Evolutionary conservation across 2,329 filamentous ascomycete species (phyloP), one percentile per base, ranked within the genome.

Genomic region (Sporothrix pseudoabietina): DNA sequence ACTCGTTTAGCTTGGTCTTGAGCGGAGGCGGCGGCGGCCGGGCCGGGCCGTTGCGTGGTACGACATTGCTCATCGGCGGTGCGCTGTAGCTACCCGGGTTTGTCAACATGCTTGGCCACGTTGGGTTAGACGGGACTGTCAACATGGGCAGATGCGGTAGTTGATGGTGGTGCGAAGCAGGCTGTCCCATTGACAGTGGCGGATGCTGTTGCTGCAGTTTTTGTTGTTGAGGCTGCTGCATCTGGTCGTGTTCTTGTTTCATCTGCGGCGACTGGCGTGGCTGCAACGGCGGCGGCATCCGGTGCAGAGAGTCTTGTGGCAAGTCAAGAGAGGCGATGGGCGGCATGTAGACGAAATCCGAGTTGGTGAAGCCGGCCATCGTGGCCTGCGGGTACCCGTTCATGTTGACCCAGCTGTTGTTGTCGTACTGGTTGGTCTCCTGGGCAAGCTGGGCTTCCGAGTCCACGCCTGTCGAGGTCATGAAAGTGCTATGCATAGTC

Each of bases 21-120:
- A 86, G 83, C 54, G 87, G 86, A 63, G 88, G 85, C 74, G 87
- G 84, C 22, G 87, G 83, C 26, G 85, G 61, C 9, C 55, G 47
- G 26, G 32, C 44, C 39, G 68, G 73, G 1, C 59, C 63, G n/a
- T 49, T 47, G 22, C 74, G 74, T 14, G 74, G 59, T 8, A 55
- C 63, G 30, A 73, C 57, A 41, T 65, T 66, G 47, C 70, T 54
- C 12, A 59, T 41, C 73, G 87, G 85, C 57, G 88, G 85, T 55
- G 90, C 86, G 61, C 89, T 86, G 78, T 89, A 93, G 76, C 82
- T 88, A 59, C 88, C 85, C 61, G 92, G 91, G 76, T 91, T 92
- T 63, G 91, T 92, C 80, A 95, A 84, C 87, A 94, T 91, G 80
- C 92, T 95, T 8, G 93, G 93, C 93, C 93, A 97, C 75, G 87